Base-by-base conservation (phyloP, 225 moss, liverwort and hornwort genomes). In the Pleurozium schreberi region DNA sequence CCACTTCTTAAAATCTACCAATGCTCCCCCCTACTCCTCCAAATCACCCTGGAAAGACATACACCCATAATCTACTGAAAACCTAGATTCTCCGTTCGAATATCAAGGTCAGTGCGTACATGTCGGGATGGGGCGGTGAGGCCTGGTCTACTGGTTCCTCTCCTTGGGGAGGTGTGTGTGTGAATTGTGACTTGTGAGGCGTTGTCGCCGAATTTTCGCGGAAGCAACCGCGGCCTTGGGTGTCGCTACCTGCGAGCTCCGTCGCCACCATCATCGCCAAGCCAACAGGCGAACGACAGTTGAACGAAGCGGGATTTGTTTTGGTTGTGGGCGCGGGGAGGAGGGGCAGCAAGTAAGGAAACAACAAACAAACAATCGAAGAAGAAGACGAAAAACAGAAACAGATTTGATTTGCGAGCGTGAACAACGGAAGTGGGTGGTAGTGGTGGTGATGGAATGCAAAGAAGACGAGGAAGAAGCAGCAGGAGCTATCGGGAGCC, bases 161-260 rank as follows among this genome's bases (percentile, higher is more conserved):
- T 3, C 75, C 80, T 28, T 43, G 21, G 43, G 6, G 4, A 45
- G 57, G 45, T n/a, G n/a, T n/a, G n/a, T n/a, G n/a, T n/a, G n/a
- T n/a, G 55, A 52, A 40, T 73, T 33, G 87, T 34, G 33, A 71
- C 16, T 75, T 82, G 67, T 25, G 85, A 57, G 81, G 68, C 67
- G 43, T 81, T 3, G 84, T 80, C 66, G 60, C 60, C 89, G 89
- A 92, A 89, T 68, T 85, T 92, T 88, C 92, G 64, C 61, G 82
- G 92, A 90, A 92, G 85, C 85, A 67, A 81, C 61, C 65, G 8
- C 26, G 76, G 67, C n/a, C 66, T 80, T 53, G 86, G 28, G 76
- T 75, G 79, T 73, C 50, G 68, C 70, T 25, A 26, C 33, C 47
- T 64, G 50, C 64, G 73, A 87, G 86, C 77, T 53, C 38, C 59